phyloP scores from a whole-genome alignment of 2,329 filamentous ascomycete genomes.

The Aspergillus terreus region DNA sequence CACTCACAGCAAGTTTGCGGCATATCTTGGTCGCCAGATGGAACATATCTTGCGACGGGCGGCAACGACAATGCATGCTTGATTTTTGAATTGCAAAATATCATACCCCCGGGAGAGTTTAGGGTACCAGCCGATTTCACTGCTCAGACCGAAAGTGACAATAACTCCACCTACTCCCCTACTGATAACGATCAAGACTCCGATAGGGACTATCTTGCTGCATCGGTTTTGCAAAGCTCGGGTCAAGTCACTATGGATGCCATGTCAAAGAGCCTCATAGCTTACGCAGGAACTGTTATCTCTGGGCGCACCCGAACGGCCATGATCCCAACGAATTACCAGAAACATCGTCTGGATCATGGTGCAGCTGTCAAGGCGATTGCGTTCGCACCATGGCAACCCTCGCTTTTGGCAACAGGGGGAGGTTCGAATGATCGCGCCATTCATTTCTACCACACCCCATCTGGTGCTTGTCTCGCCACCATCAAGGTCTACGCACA shows the following conservation, averaged over 20 bases:
- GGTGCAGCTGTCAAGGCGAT: conserved; percentile 92
- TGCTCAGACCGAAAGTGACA: conserved; percentile 8
- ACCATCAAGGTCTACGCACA: conserved; percentile 91
- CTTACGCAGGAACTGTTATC: conserved; percentile 25
- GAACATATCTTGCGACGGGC: conserved; percentile 75
- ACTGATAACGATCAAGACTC: conserved; percentile 19
- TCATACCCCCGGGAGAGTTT: conserved; percentile 35
- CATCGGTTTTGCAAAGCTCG: too few relatives aligned
- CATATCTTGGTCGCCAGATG: conserved; percentile 78
- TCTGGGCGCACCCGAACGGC: conserved; percentile 38
- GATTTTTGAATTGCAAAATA: conserved; percentile 67
- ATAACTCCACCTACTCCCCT: conserved; percentile 19
- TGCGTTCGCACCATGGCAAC: conserved; percentile 92
- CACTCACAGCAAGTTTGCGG: conserved; percentile 92
- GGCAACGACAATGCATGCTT: conserved; percentile 90
- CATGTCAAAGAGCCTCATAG: conserved; percentile 20
- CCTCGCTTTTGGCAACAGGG: conserved; percentile 80
- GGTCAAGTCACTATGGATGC: background rate
- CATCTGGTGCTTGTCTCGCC: conserved; percentile 76
- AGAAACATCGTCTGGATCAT: conserved; percentile 72
- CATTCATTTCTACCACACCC: conserved; percentile 92
- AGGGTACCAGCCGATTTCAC: conserved; percentile 2
- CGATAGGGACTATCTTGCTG: conserved; percentile 19
- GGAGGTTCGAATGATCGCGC: conserved; percentile 92
- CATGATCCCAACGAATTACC: conserved; percentile 52